Evolutionary conservation across 768 basidiomycete species (phyloP).

Genomic region (Fibroporia radiculosa): DNA sequence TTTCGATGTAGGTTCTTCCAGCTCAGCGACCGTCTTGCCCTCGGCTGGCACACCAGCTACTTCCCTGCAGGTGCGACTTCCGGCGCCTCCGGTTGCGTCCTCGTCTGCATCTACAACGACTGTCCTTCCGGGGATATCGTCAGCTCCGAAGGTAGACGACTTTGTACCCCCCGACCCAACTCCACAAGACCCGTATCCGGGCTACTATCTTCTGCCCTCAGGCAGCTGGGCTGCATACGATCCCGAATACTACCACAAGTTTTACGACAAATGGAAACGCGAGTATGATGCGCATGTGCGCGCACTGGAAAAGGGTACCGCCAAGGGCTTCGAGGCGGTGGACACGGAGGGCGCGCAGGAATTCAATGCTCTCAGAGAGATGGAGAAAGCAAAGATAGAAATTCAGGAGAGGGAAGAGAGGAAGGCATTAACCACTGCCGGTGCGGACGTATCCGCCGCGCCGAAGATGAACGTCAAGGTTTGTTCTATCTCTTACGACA

Average conservation of each 20-base stretch:
- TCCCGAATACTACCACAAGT: slow-evolving; percentile 55
- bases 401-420: slow-evolving; percentile 68
- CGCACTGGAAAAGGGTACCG: slow-evolving; percentile 58
- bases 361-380: slow-evolving; percentile 63
- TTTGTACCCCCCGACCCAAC: slow-evolving; percentile 72
- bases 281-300: slow-evolving; percentile 69
- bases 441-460: slow-evolving; percentile 41
- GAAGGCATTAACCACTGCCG: slow-evolving; percentile 66
- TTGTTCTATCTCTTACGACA: slow-evolving; percentile 19
- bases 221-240: slow-evolving; percentile 77
- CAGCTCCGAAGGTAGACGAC: slow-evolving; percentile 62
- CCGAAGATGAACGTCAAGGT: slow-evolving; percentile 85
- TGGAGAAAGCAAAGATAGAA: slow-evolving; percentile 71
- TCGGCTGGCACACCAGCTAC: slow-evolving; percentile 9
- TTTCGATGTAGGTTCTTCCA: slow-evolving; percentile 14
- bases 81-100: slow-evolving; percentile 16
- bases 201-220: slow-evolving; percentile 79
- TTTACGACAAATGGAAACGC: slow-evolving; percentile 63
- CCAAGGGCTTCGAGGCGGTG: slow-evolving; percentile 64
- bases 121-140: slow-evolving; percentile 35
- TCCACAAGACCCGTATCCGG: slow-evolving; percentile 70
- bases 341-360: slow-evolving; percentile 47
- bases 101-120: slow-evolving; percentile 7
- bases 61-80: neutral
- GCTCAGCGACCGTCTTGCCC: slow-evolving; percentile 22